These are phyloP conservation scores for Pouteria glomerata DNA, from an alignment of 148 eudicot species.

Conservation along the genomic window DNA sequence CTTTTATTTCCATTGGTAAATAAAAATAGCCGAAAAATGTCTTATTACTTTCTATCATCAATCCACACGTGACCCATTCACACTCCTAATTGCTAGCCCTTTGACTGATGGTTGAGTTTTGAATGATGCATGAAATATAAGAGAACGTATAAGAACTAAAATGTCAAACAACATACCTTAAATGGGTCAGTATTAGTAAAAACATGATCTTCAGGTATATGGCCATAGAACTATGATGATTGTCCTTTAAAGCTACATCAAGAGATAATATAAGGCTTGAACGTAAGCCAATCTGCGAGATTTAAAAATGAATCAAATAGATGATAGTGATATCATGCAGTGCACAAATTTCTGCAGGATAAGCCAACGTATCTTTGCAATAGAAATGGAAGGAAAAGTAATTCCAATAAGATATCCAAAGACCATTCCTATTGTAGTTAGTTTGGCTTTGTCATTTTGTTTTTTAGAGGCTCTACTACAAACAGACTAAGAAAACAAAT, in stretches of 20 bases:
- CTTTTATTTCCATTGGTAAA: too few species aligned
- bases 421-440: conserved; percentile 56
- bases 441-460: conserved; percentile 43
- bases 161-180: conserved; percentile 29
- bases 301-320: conserved; percentile 10
- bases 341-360: background rate
- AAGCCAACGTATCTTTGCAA: conserved; percentile 40
- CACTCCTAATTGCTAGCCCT: background rate
- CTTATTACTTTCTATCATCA: too few species aligned
- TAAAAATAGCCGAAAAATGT: too few species aligned
- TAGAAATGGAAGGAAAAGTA: conserved; percentile 57
- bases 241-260: conserved; percentile 35
- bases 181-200: conserved; percentile 38
- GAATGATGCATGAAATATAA: background rate
- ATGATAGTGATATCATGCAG: conserved; percentile 1
- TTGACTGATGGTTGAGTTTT: background rate
- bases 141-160: background rate
- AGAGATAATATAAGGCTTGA: conserved; percentile 42
- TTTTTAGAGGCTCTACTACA: conserved; percentile 46
- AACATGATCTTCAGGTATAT: conserved; percentile 51
- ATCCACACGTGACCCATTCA: too few species aligned
- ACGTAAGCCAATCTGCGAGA: conserved; percentile 51
- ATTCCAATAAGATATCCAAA: conserved; percentile 64
- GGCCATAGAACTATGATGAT: conserved; percentile 24
- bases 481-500: conserved; percentile 9